Evolutionary conservation across 805 yeast genomes (phyloP), one percentile per base, ranked within the genome.

Genomic region (Ogataea trehaloabstinens): DNA sequence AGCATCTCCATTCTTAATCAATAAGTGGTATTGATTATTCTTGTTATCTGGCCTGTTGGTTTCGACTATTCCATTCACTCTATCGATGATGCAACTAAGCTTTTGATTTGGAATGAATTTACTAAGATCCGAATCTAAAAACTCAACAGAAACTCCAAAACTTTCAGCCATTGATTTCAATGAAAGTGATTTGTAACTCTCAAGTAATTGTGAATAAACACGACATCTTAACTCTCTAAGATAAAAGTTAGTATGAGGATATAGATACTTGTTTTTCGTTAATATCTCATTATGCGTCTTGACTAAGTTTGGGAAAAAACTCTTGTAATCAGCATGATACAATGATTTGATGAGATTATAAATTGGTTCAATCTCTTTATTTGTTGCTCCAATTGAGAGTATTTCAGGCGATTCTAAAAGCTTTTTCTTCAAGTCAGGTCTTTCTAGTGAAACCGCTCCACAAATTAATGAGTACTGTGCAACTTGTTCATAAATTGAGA

Each of bases 1-100:
- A 2, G 82, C 79, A 58, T 93, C 99, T 46, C 99, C 98, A 60
- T 84, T 95, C 64, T 87, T 89, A 55, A 93, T 81, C 55, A 93
- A 74, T 46, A 71, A 64, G 60, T 89, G 95, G 63, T 90, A 93
- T 66, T 91, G 98, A 40, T 87, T 85, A 60, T 93, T 91, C 67
- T 93, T 93, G 67, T 85, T 89, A 62, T 93, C 99, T 2, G 97
- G 96, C 51, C 98, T 76, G 64, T 89, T 93, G 13, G 99, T 93
- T 61, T 87, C 95, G 48, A 93, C 86, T 45, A 93, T 87, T 11
- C 95, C 98, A 62, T 89, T 87, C 36, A 93, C 98, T 58, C 87
- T 79, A 62, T 93, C 99, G 57, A 93, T 88, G 36, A 93, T 90
- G 67, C 99, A 93, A 67, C 90, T 91, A 60, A 93, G 74, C 65